Base-by-base conservation (phyloP, 352 stramenopile genomes). In the Globisporangium alternatum region DNA sequence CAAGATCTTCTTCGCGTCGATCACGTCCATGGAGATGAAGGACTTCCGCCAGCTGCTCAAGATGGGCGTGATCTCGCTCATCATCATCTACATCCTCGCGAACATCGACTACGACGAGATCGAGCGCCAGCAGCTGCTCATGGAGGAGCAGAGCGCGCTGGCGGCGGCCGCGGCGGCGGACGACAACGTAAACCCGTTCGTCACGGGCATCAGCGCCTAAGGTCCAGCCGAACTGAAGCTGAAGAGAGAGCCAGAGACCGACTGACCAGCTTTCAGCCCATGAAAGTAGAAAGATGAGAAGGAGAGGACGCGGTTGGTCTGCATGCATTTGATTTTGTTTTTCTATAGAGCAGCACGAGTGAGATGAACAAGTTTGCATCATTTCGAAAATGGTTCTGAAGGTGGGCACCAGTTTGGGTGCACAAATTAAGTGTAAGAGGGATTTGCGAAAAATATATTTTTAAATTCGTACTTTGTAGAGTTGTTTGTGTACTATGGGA, bases 21-120 rank as follows among this genome's bases (percentile, higher is more conserved):
- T 93, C 51, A 79, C 79, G 57, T 78, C 77, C 19, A 77, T 95
- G 69, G 94, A 79, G 39, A 71, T 88, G 45, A 90, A 90, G 67
- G 88, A 96, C 62, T 60, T 95, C 53, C 72, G 73, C 9, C 86
- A 96, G 68, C 75, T 95, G 12, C 59, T 94, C 21, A 96, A 96
- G 78, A 96, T 96, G 88, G 80, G 73, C 3, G 75, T 87, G 13
- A 72, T 96, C 21, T 92, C 86, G 69, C 65, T 95, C 12, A 59
- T 89, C 33, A 83, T 96, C 76, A 95, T 96, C 61, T 96, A 93
- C 78, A 56, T 94, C 28, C 64, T 96, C 19, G 78, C 88, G 19
- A 96, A 96, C 80, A 93, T 96, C 53, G 88, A 96, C 65, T 96
- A 96, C 55, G 88, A 96, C 45, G 88, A 96, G 66, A 91, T 96